A percentile compares a stretch with the other conserved stretches of the same genome.
phyloP scores from a whole-genome alignment of 208 protist species.

The Leishmania tarentolae region DNA sequence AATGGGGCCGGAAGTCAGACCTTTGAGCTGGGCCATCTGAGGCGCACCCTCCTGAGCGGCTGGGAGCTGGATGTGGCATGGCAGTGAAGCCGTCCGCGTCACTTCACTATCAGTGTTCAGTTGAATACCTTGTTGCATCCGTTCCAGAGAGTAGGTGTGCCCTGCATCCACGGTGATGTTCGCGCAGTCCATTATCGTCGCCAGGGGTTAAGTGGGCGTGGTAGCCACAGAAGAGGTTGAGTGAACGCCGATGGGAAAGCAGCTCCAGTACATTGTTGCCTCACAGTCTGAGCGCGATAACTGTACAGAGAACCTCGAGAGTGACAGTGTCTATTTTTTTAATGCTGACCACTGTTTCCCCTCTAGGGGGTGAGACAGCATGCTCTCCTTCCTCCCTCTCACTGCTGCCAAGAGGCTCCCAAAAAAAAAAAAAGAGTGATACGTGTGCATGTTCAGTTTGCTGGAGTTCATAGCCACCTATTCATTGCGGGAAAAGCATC shows the following conservation, averaged over 20 bases:
- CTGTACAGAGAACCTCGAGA: slow-evolving; percentile 22
- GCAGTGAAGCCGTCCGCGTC: slow-evolving; percentile 10
- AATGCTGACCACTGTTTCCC: neutral
- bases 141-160: slow-evolving; percentile 24
- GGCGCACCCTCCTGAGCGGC: slow-evolving; percentile 13
- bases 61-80: slow-evolving; percentile 18
- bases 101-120: slow-evolving; percentile 28
- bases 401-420: slow-evolving; percentile 20
- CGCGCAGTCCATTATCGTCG: slow-evolving; percentile 10
- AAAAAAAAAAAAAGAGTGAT: slow-evolving; percentile 23
- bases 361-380: neutral
- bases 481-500: slow-evolving; percentile 19
- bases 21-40: slow-evolving; percentile 19
- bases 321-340: slow-evolving; percentile 11
- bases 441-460: slow-evolving; percentile 25
- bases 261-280: slow-evolving; percentile 21
- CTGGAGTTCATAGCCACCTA: slow-evolving; percentile 15
- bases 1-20: slow-evolving; percentile 24
- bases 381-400: slow-evolving; percentile 13
- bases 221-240: slow-evolving; percentile 36
- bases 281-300: slow-evolving; percentile 32
- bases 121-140: slow-evolving; percentile 25
- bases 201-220: slow-evolving; percentile 31
- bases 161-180: slow-evolving; percentile 32
- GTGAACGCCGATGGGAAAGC: slow-evolving; percentile 31